Base-by-base conservation (phyloP, 176 grass and related monocot genomes). In the Oryza meridionalis region DNA sequence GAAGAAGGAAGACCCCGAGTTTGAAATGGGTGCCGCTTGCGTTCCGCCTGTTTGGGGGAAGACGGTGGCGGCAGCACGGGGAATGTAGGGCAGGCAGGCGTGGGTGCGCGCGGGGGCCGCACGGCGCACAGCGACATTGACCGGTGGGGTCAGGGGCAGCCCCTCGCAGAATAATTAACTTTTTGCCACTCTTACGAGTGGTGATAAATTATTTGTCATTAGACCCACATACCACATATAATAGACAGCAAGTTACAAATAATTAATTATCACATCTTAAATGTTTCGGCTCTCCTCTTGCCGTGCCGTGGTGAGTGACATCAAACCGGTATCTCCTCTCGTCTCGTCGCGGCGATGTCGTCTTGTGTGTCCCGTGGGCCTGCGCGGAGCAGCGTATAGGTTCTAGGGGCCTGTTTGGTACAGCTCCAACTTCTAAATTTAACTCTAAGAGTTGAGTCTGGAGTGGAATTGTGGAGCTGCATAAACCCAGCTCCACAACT, bases 111-210 rank as follows among this genome's bases (percentile, higher is more conserved):
- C 67, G 32, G 42, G 72, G 66, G 51, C 83, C 73, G 44, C 29
- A 4, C 12, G 80, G 72, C 22, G 69, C 59, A 11, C 63, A 21
- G 25, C 67, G 42, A 69, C 87, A 25, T 67, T 26, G 75, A 68
- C 81, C 35, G 61, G 75, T 84, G 44, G 81, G 47, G 68, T 4
- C 50, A 29, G 27, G 27, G 27, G 27, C 27, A 29, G 27, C 27
- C 27, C 27, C 27, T 29, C 27, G 27, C 2, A 2, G 27, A 29
- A 29, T 29, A 29, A 29, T 29, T 29, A 29, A 2, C 27, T 29
- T 29, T 29, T 29, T 29, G 27, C 27, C 2, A 29, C 27, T 29
- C 1, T 29, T 29, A 29, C 27, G 2, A 2, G 2, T 2, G 1
- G 27, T 29, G 27, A 29, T 29, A 29, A 29, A 29, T 29, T 29